phyloP scores from a whole-genome alignment of 352 stramenopile genomes.

The Phytopythium oedochilum region DNA sequence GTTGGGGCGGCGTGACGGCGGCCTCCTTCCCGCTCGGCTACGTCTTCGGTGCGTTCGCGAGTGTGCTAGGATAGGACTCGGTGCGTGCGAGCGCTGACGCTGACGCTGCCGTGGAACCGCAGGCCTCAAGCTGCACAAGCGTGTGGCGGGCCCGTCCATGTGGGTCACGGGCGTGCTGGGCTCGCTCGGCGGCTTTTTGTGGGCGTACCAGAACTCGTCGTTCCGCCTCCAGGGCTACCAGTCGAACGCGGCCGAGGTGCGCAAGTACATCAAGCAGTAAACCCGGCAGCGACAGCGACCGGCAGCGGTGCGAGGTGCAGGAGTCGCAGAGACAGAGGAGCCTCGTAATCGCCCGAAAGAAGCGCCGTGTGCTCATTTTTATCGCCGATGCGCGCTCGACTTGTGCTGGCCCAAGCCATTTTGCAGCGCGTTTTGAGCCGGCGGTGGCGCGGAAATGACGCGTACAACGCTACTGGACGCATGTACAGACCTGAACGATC shows the following conservation, averaged over 20 bases:
- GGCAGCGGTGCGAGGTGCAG: background rate
- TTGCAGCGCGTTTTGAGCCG: background rate
- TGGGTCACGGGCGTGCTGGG: slow-evolving; percentile 70
- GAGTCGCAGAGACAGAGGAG: background rate
- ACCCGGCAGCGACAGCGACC: background rate
- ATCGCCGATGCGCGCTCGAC: background rate
- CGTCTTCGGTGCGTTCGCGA: slow-evolving; percentile 64
- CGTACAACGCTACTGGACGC: no score
- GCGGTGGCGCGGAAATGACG: background rate
- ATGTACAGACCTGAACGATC: no score
- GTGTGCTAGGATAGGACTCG: no score
- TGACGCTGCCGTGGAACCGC: background rate
- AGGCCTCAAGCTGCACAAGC: slow-evolving; percentile 62
- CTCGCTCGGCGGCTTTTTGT: slow-evolving; percentile 72
- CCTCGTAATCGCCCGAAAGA: slow-evolving; percentile 1
- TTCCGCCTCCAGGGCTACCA: slow-evolving; percentile 77
- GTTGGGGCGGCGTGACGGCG: slow-evolving; percentile 50
- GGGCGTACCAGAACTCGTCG: slow-evolving; percentile 78
- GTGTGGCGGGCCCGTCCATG: slow-evolving; percentile 63
- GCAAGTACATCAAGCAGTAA: slow-evolving; percentile 55
- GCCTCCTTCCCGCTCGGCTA: slow-evolving; percentile 74
- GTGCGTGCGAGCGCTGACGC: background rate
- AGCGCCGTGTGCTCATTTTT: background rate
- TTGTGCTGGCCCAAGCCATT: no score
- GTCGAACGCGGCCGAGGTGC: slow-evolving; percentile 50